Percentiles rank a stretch among this genome's conserved stretches.
phyloP scores from a whole-genome alignment of 2,329 filamentous ascomycete genomes.

The Magnaporthiopsis poae region DNA sequence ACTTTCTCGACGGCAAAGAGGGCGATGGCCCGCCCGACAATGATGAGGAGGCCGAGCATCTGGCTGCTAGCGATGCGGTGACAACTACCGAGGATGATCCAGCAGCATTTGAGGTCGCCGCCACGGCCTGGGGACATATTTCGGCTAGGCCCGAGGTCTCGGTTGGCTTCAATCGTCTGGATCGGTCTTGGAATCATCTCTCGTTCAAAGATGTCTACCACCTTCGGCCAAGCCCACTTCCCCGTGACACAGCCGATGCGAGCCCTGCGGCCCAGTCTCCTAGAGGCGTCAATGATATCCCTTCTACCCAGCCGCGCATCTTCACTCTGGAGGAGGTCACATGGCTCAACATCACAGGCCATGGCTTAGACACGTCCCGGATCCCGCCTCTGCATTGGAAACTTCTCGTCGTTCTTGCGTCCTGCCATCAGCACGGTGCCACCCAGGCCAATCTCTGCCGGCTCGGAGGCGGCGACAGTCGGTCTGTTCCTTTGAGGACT shows the following conservation, averaged over 20 bases:
- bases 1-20: slow-evolving; percentile 9
- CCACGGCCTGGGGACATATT: slow-evolving; percentile 34
- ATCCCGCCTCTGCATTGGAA: slow-evolving; percentile 51
- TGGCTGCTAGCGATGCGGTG: slow-evolving; percentile 2
- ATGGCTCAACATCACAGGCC: slow-evolving; percentile 51
- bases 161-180: slow-evolving; percentile 24
- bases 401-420: slow-evolving; percentile 47
- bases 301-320: slow-evolving; percentile 23
- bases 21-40: not conserved
- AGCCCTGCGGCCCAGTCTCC: not conserved
- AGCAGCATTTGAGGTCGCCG: slow-evolving; percentile 25
- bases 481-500: slow-evolving; percentile 52
- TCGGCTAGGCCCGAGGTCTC: slow-evolving; percentile 29
- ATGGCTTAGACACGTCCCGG: slow-evolving; percentile 48
- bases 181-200: slow-evolving; percentile 23
- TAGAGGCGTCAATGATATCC: not conserved
- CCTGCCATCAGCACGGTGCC: slow-evolving; percentile 43
- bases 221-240: slow-evolving; percentile 6
- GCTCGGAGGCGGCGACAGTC: slow-evolving; percentile 51
- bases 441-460: slow-evolving; percentile 50
- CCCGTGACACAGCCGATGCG: slow-evolving; percentile 7
- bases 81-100: slow-evolving; percentile 1
- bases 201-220: slow-evolving; percentile 27
- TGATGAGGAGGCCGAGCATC: not conserved
- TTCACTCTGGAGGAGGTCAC: slow-evolving; percentile 45